These are phyloP conservation scores for Sicyos baderoa DNA, from an alignment of 306 rosid species.

Conservation along the genomic window DNA sequence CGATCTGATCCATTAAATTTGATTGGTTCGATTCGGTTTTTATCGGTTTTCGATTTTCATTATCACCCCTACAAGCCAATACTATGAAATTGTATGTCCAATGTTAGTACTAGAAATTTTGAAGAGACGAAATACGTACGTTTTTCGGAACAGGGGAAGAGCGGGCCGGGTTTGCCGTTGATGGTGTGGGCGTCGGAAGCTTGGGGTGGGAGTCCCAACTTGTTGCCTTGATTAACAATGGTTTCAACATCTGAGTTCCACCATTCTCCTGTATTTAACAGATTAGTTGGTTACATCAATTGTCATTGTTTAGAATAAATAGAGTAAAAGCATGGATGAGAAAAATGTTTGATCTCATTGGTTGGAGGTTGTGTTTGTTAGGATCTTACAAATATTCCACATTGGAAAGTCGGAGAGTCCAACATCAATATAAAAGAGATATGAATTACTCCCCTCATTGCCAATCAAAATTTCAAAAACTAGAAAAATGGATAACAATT, in stretches of 20 bases:
- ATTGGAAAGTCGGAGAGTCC: too few relatives aligned
- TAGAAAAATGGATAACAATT: too few relatives aligned
- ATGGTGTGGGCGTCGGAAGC: constrained; percentile 31
- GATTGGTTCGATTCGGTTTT: too few relatives aligned
- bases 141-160: constrained; percentile 31
- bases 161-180: constrained; percentile 34
- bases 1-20: too few relatives aligned
- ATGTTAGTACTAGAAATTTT: background rate
- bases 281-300: background rate
- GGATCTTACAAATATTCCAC: too few relatives aligned
- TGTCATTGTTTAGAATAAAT: background rate
- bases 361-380: background rate
- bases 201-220: constrained; percentile 28
- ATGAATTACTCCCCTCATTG: too few relatives aligned
- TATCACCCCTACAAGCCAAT: too few relatives aligned
- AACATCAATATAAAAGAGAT: too few relatives aligned
- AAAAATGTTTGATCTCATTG: background rate
- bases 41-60: too few relatives aligned
- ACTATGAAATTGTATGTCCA: too few relatives aligned
- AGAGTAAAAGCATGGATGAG: background rate
- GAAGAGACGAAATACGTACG: constrained; percentile 6
- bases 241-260: constrained; percentile 31
- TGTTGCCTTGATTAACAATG: constrained; percentile 25
- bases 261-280: constrained; percentile 28
- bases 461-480: background rate